Evolutionary conservation across 192 early-diverging fungal genomes (phyloP), one percentile per base, ranked within the genome.

Genomic region (Backusella parvicylindrica): DNA sequence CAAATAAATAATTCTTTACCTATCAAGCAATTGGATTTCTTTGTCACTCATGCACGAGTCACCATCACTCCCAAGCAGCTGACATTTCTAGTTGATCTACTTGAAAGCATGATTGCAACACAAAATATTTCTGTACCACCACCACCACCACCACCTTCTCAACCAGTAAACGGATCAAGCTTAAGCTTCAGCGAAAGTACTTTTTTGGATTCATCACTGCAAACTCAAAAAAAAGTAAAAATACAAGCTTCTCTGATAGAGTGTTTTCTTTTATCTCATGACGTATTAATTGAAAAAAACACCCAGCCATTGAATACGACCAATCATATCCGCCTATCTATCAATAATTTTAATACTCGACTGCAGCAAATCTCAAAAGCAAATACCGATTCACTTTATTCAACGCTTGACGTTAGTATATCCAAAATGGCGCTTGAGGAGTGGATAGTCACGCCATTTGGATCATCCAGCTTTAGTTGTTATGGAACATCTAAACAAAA

Each of bases 61-160:
- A 23, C 72, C 77, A 40, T 82, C 75, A 37, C 77, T 2, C 88
- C 88, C 6, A 75, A 76, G 11, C 88, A 89, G 56, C 67, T 84
- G 6, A 80, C 75, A 28, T 87, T 77, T 41, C 36, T 77, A 21
- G 28, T 77, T 13, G 70, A 77, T 26, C 23, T 77, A 28, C 21
- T 60, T 60, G 53, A 60, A 60, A 60, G 53, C 64, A n/a, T 36
- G 30, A 47, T 12, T n/a, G 2, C 35, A 32, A 13, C 21, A 9
- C 13, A 71, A 4, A 26, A 53, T 70, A 16, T 64, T 1, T 23
- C 23, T 23, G 32, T 37, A 23, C 23, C 66, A 36, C 36, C 53
- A 60, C 23, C 11, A 23, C 23, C 66, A 36, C 36, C 53, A 60
- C 23, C 11, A 4, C 8, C 11, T 21, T 75, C 8, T 23, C 66